Evolutionary conservation across 2,329 filamentous ascomycete species (phyloP), one percentile per base, ranked within the genome.

Genomic region (Calcarisporium arbuscula): DNA sequence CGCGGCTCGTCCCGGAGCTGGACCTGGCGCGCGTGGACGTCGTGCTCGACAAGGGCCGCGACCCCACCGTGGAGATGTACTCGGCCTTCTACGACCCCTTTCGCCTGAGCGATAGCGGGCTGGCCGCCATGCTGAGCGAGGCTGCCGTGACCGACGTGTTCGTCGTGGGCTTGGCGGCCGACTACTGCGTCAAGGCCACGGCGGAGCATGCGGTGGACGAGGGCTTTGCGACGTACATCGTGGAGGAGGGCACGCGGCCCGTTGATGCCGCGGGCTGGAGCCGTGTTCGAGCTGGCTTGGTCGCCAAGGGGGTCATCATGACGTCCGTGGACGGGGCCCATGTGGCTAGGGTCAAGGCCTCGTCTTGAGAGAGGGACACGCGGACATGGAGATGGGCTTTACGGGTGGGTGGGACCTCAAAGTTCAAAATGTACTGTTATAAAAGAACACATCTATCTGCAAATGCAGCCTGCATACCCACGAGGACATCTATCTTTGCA

Each of bases 11-110:
- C 6, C 72, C 80, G 0, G 87, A 88, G 53, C 69, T 96, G 2
- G 65, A 86, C 32, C 39, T 53, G 11, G 49, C 52, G 7, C 68
- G 66, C 12, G 46, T 94, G n/a, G 72, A 90, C 46, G 48, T 60
- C 22, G 65, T 87, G 19, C 62, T 95, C 11, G 73, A 84, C 46
- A 98, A 98, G 65, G 92, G 92, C 9, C 73, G 69, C 52, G 72
- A 87, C 53, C 56, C 68, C 28, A 66, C 73, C 28, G 74, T 95
- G 3, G 92, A 98, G 61, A 95, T 95, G 84, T 96, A 95, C 62
- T 90, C 83, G 42, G 88, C 82, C 1, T 96, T 98, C 50, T 81
- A 82, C 41, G 85, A 89, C 53, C 84, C 85, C 0, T 90, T 95
- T 49, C 62, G 62, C 20, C 65, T 82, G 11, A 65, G 64, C 18